Evolutionary conservation across 441 rosid species (phyloP), one percentile per base, ranked within the genome.

Genomic region (Brassica balearica): DNA sequence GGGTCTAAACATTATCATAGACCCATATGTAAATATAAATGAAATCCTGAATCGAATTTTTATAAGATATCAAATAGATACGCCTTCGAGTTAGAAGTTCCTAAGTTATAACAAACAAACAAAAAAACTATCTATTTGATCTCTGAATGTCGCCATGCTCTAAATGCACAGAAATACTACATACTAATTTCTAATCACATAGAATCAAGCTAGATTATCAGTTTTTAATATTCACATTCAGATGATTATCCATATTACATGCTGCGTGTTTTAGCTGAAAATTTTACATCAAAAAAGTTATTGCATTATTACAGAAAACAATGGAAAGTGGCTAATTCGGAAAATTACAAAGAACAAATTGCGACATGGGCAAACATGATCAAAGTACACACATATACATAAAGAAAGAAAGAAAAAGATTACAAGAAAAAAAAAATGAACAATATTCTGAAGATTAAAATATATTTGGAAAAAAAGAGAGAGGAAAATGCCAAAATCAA

Each of bases 301-400:
- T 53, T 80, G 73, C 51, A 75, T 59, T 65, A 75, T 75, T 65
- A 71, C 69, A 80, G 69, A 80, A 75, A 71, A 80, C 76, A 80
- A 75, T 71, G 60, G 48, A 75, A 80, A 75, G 48, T 65, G 32
- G 69, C 65, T 80, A 80, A 80, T 61, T 75, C 17, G 83, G 74
- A 75, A 75, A 63, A 80, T 46, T 70, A 65, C 76, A 80, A 80
- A 58, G 36, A 71, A 74, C 78, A 79, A 63, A 69, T 64, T 75
- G 83, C 19, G 65, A 32, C 38, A 80, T 80, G 83, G 77, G 77
- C 65, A 71, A 55, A 75, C 69, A 71, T 32, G 72, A 71, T 71
- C 51, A 14, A 14, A 60, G 69, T 22, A 72, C 73, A 27, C 48
- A 10, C 46, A 19, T 8, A 71, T 7, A 72, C 53, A 67, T 51